These are phyloP conservation scores for Xerocomus spinulosus DNA, from an alignment of 768 basidiomycete species.

Conservation along the genomic window DNA sequence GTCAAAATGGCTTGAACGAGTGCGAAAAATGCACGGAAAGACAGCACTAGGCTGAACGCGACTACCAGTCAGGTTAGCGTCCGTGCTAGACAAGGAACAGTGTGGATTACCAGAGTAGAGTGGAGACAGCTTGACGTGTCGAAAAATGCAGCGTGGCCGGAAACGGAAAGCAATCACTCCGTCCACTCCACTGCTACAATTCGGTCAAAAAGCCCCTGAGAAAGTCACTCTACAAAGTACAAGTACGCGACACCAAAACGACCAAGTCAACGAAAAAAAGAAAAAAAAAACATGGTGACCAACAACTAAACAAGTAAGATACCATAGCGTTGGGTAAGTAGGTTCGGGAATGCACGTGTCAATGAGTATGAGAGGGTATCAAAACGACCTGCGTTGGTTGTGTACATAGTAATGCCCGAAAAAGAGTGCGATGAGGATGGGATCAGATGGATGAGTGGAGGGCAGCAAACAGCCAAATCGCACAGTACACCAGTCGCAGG, in stretches of 20 bases:
- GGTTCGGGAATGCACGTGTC: constrained; percentile 13
- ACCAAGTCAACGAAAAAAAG: constrained; percentile 7
- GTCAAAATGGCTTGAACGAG: constrained; percentile 11
- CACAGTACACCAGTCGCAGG: background rate
- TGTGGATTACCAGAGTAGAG: constrained; percentile 21
- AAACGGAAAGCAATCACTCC: constrained; percentile 9
- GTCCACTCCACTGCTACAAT: too few species aligned
- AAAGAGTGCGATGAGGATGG: background rate
- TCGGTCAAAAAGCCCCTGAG: too few species aligned
- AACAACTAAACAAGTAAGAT: constrained; percentile 7
- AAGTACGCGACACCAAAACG: constrained; percentile 9
- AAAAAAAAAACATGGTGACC: constrained; percentile 2
- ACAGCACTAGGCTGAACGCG: constrained; percentile 33
- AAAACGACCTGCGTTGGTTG: constrained; percentile 26
- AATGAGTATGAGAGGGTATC: constrained; percentile 21
- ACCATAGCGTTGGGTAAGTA: constrained; percentile 11
- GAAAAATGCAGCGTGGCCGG: constrained; percentile 6
- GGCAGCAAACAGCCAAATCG: background rate
- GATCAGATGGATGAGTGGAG: background rate
- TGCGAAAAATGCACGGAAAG: constrained; percentile 24
- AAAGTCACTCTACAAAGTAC: constrained; percentile 7
- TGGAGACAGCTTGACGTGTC: constrained; percentile 27
- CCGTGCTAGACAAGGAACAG: too few species aligned
- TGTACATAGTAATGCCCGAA: constrained; percentile 4
- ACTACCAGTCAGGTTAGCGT: constrained; percentile 13